Percentiles rank a stretch among this genome's conserved stretches.
phyloP scores from a whole-genome alignment of 2,329 filamentous ascomycete species.

The Neofusicoccum kwambonambiense region DNA sequence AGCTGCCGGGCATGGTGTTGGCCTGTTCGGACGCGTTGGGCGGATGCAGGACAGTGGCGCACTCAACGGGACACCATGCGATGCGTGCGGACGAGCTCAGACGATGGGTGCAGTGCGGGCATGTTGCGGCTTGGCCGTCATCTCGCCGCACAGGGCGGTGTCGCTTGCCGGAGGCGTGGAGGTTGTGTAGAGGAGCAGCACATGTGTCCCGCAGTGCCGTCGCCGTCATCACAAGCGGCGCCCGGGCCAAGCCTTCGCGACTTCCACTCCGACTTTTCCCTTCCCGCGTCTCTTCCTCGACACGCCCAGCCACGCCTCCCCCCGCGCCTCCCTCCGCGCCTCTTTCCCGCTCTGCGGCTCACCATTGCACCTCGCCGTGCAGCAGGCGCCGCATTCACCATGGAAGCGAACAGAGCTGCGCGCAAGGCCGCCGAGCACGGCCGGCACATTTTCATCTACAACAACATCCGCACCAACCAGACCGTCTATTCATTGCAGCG shows the following conservation, averaged over 20 bases:
- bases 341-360: neutral
- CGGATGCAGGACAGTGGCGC: neutral
- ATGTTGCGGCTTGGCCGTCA: neutral
- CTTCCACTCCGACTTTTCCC: constrained; percentile 8
- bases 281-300: neutral
- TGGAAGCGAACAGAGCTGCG: neutral
- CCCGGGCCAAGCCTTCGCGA: constrained; percentile 15
- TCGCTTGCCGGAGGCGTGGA: neutral
- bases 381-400: neutral
- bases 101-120: neutral
- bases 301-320: neutral
- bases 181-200: neutral
- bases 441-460: constrained; percentile 62
- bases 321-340: neutral
- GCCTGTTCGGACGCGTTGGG: neutral
- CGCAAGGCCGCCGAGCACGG: neutral
- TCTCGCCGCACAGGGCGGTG: neutral
- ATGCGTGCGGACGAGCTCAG: neutral
- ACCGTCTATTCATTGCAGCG: constrained; percentile 62
- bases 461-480: constrained; percentile 62
- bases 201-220: neutral
- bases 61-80: neutral
- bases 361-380: neutral
- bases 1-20: constrained; percentile 9
- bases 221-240: constrained; percentile 15